Evolutionary conservation across 768 basidiomycete genomes (phyloP), one percentile per base, ranked within the genome.

Genomic region (Hysterangium stoloniferum): DNA sequence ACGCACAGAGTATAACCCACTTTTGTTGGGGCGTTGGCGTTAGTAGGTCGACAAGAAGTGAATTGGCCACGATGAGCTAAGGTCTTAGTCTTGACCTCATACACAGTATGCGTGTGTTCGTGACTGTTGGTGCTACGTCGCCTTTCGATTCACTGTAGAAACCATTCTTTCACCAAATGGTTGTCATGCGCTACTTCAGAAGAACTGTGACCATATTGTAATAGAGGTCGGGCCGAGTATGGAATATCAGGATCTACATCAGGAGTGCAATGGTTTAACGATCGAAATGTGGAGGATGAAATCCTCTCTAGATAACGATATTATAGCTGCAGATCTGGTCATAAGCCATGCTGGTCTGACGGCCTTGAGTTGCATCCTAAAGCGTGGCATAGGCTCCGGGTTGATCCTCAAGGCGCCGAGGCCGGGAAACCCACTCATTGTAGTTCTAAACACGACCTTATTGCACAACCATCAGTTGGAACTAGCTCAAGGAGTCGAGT

Each of bases 1-100:
- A 94, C 80, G 61, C 90, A 92, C 48, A 95, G 79, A 45, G 89
- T 93, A 67, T 96, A 95, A 17, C 91, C 92, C 92, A 94, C 93
- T n/a, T n/a, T n/a, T n/a, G n/a, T n/a, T n/a, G n/a, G n/a, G n/a
- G n/a, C n/a, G n/a, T n/a, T 94, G 28, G 56, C 33, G 4, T 40
- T n/a, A 17, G 48, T 24, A 32, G 12, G 38, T 41, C 8, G 38
- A 41, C 12, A 41, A 8, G 38, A 8, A 20, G 9, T 11, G 20
- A 8, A 41, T 8, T 41, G 33, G 33, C 33, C 9, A 9, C 9
- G 33, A 34, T 17, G 33, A 34, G 11, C 33, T 9, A 34, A 9
- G 11, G 33, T 9, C 9, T 17, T 34, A 9, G 33, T 9, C 33
- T 17, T 9, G 17, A 34, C 33, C 17, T 34, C 11, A 34, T 17